Evolutionary conservation across 2,329 filamentous ascomycete species (phyloP).

Genomic region (Aureobasidium sp.): DNA sequence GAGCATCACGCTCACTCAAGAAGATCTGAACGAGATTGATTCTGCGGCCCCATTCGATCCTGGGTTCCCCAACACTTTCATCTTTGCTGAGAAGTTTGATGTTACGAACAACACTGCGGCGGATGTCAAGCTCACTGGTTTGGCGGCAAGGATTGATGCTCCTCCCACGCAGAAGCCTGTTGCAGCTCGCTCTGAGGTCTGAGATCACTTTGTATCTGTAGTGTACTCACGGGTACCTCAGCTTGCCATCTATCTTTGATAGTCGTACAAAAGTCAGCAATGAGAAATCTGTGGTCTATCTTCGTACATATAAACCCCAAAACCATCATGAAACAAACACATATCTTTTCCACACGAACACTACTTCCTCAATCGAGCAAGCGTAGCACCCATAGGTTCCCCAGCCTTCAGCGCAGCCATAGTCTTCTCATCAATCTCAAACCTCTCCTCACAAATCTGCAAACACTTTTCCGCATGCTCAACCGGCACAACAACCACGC

Average conservation of each 20-base stretch:
- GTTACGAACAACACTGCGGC: constrained; percentile 18
- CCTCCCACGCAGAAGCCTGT: constrained; percentile 20
- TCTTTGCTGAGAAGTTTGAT: constrained; percentile 34
- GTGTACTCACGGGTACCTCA: too few relatives aligned
- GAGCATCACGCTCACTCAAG: constrained; percentile 60
- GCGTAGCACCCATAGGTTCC: constrained; percentile 39
- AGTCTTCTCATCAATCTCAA: constrained; percentile 41
- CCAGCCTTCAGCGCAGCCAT: constrained; percentile 34
- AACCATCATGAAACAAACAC: too few relatives aligned
- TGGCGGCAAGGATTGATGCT: constrained; percentile 19
- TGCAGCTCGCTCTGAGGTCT: constrained; percentile 10
- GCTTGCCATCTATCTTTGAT: too few relatives aligned
- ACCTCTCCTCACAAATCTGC: constrained; percentile 36
- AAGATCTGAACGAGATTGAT: constrained; percentile 75
- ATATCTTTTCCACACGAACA: not conserved
- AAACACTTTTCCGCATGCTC: constrained; percentile 35
- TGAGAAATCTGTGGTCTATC: too few relatives aligned
- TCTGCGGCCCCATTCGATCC: constrained; percentile 66
- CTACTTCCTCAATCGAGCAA: constrained; percentile 40
- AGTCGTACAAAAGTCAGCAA: not conserved
- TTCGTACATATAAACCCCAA: too few relatives aligned
- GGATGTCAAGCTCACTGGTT: constrained; percentile 20
- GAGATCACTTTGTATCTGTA: too few relatives aligned
- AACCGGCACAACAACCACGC: constrained; percentile 31
- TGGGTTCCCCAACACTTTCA: constrained; percentile 72